Percentiles rank a stretch among this genome's conserved stretches.
Conservation (phyloP, 2,329 filamentous ascomycete genomes). For the Cordyceps cicadae region DNA sequence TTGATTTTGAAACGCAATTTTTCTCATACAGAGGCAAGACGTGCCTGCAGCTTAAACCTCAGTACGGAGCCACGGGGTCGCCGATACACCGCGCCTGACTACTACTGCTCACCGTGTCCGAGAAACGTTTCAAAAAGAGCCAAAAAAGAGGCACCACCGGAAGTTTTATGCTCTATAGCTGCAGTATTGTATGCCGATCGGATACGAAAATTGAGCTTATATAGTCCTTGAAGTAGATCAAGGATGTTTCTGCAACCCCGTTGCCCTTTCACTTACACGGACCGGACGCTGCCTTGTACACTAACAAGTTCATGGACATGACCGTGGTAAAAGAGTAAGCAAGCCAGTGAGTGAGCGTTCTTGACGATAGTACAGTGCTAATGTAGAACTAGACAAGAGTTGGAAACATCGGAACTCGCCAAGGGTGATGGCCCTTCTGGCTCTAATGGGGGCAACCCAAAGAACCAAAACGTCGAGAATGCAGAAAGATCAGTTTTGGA, state of each 20-base stretch:
- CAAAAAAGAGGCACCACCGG: not conserved
- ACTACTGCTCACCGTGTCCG: not conserved
- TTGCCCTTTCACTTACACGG: not conserved
- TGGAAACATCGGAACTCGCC: not conserved
- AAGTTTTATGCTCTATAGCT: not conserved
- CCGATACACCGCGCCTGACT: not conserved
- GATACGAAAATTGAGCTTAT: not conserved
- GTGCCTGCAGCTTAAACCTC: not conserved
- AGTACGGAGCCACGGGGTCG: not conserved
- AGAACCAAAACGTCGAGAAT: not conserved
- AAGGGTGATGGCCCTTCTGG: no score
- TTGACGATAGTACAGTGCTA: not conserved
- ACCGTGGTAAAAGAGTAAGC: not conserved
- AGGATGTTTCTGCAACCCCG: not conserved
- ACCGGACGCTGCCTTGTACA: not conserved
- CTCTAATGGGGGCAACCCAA: no score
- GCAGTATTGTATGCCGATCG: conserved; percentile 1
- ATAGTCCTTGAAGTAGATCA: not conserved
- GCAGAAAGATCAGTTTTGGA: no score
- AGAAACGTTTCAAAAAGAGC: conserved; percentile 1
- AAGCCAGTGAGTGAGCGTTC: not conserved
- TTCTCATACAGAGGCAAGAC: conserved; percentile 1
- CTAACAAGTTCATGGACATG: not conserved
- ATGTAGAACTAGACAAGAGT: not conserved
- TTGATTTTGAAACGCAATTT: conserved; percentile 1